Base-by-base conservation (phyloP, 1,284 basidiomycete genomes). In the Apiotrichum sp. region DNA sequence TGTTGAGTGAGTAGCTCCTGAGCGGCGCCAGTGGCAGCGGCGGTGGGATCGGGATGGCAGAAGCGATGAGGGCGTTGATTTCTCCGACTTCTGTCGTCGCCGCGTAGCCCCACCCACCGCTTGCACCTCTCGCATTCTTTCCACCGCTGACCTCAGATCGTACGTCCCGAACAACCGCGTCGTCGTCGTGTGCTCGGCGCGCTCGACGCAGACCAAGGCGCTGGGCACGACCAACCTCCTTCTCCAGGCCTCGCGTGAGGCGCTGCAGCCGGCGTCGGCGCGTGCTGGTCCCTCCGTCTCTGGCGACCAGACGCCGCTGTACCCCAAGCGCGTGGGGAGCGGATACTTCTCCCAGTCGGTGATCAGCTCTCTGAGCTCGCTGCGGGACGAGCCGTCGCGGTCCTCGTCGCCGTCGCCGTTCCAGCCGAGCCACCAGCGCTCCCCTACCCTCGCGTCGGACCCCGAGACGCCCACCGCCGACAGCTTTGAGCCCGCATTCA, bases 191-290 rank as follows among this genome's bases (percentile, higher is more conserved):
- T 98, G 96, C 72, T 98, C 93, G 0, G 95, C 95, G 2, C 86
- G 93, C 7, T 98, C 93, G 4, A 93, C 91, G 1, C 86, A 88
- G 2, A 96, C 93, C 0, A 98, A 98, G 74, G 87, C 89, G 0
- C 81, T 95, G 3, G 96, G 96, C 6, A 98, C 95, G 0, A 98
- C 95, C 13, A 98, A 92, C 69, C 82, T 98, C 1, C 82, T 98
- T 0, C 81, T 98, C 9, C 85, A 86, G 63, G 93, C 95, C 0
- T 89, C 93, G 0, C 79, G 84, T 5, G 86, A 95, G 76, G 88
- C 90, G 0, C 79, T 91, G n/a, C 69, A 72, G 33, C 75, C 78
- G 1, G 56, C 67, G 46, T 55, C 63, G 46, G 52, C 62, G 29
- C 50, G 53, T 41, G 16, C 60, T 40, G 44, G 44, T 52, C 47